Percentiles rank a stretch among this genome's conserved stretches.
These are phyloP conservation scores for Trichosporon inkin DNA, from an alignment of 1,284 basidiomycete species.

Conservation along the genomic window DNA sequence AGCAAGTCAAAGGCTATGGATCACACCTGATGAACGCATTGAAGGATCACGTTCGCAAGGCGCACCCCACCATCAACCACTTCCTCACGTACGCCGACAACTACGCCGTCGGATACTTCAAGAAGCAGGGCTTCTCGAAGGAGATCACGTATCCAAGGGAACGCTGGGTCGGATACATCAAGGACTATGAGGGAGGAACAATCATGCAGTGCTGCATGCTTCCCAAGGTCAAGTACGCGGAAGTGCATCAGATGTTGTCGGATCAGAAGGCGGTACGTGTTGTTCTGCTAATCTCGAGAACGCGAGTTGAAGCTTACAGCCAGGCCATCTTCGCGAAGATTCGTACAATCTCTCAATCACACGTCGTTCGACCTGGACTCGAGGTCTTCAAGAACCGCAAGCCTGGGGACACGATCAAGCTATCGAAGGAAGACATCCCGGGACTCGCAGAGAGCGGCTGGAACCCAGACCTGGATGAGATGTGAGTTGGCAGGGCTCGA, in stretches of 20 bases:
- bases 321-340: conserved; percentile 82
- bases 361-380: conserved; percentile 79
- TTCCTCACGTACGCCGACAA: conserved; percentile 99
- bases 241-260: conserved; percentile 71
- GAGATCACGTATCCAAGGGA: conserved; percentile 87
- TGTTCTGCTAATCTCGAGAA: not conserved
- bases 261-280: conserved; percentile 66
- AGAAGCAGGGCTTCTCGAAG: conserved; percentile 98
- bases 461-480: conserved; percentile 78
- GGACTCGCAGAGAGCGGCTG: conserved; percentile 89
- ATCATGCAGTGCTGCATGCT: conserved; percentile 99
- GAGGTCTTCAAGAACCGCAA: conserved; percentile 64
- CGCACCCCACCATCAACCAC: conserved; percentile 77
- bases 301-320: conserved; percentile 4
- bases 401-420: conserved; percentile 38
- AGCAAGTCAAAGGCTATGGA: conserved; percentile 98
- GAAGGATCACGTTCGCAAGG: conserved; percentile 83
- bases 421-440: conserved; percentile 63
- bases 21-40: conserved; percentile 99
- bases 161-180: conserved; percentile 98
- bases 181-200: conserved; percentile 99
- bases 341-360: conserved; percentile 76
- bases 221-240: conserved; percentile 81
- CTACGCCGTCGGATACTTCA: conserved; percentile 98
- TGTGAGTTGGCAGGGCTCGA: conserved; percentile 54